Evolutionary conservation across 345 rosid genomes (phyloP), one percentile per base, ranked within the genome.

Genomic region (Populus ilicifolia): DNA sequence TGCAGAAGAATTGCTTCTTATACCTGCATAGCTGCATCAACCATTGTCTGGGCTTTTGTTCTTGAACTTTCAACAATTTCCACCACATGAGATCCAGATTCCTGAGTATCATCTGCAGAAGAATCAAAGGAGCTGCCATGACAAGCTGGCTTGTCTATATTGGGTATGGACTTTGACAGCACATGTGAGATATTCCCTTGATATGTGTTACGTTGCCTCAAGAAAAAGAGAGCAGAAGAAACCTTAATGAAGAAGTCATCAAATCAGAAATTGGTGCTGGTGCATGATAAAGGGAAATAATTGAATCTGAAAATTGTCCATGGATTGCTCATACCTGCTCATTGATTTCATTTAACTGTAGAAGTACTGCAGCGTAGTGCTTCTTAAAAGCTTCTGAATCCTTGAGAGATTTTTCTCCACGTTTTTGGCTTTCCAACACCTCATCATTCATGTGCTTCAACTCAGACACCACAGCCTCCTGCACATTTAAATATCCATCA

Each of bases 171-270:
- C 73, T 77, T 86, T 73, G 69, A 56, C 84, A 84, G 71, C 73
- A 72, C 52, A 59, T 72, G 72, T 29, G 82, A 77, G 38, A 61
- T 74, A 82, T 76, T 83, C 81, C 86, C 92, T 76, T 88, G 92
- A 80, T 92, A 92, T 18, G 97, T 90, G 82, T 92, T 92, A 10
- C 94, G 90, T 70, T 89, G 91, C 83, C 97, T 88, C 86, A 90
- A 87, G 80, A 85, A 81, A 80, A 82, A 85, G 64, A 90, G 88
- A 71, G 97, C 93, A 83, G 86, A 81, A 69, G 94, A 86, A 87
- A 92, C 94, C 97, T 92, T 76, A 63, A 89, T 14, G 30, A 76
- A 74, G 65, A 76, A 36, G 66, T 16, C 36, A 80, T 59, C 77
- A 70, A 70, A 33, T 73, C 75, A 73, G 64, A 67, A 61, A 78